Conservation (phyloP, 2,329 filamentous ascomycete genomes). For the Xylaria digitata region DNA sequence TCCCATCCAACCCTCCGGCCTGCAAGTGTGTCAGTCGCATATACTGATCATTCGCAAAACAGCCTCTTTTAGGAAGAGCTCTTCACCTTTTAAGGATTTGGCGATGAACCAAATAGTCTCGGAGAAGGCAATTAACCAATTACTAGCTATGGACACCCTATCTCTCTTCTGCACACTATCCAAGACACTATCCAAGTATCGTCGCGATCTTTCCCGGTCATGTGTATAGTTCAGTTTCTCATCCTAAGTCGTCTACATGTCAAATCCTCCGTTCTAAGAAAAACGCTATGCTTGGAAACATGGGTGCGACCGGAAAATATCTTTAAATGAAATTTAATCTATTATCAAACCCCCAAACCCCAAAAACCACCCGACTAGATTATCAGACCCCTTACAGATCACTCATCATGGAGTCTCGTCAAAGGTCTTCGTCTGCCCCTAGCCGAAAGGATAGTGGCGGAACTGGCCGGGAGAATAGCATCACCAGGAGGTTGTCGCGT, state of each 20-base stretch:
- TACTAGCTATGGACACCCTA: not conserved
- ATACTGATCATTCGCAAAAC: constrained; percentile 1
- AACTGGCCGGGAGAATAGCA: not conserved
- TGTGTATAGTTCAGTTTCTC: constrained; percentile 8
- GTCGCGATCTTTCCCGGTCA: not conserved
- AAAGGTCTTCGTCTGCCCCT: constrained; percentile 1
- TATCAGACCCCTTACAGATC: not conserved
- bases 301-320: not conserved
- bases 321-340: not conserved
- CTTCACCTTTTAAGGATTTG: not conserved
- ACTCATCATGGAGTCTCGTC: constrained; percentile 25
- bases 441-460: not conserved
- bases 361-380: not conserved
- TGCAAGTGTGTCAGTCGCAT: constrained; percentile 3
- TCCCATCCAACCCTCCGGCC: constrained; percentile 12
- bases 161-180: not conserved
- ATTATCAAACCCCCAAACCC: not conserved
- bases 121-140: not conserved
- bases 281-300: constrained; percentile 2
- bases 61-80: constrained; percentile 2
- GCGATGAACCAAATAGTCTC: not conserved
- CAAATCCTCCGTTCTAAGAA: not conserved
- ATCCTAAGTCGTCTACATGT: constrained; percentile 4
- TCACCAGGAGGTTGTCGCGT: constrained; percentile 32
- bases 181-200: not conserved